Conservation (phyloP, 2,329 filamentous ascomycete species). For the Aspergillus japonicus region DNA sequence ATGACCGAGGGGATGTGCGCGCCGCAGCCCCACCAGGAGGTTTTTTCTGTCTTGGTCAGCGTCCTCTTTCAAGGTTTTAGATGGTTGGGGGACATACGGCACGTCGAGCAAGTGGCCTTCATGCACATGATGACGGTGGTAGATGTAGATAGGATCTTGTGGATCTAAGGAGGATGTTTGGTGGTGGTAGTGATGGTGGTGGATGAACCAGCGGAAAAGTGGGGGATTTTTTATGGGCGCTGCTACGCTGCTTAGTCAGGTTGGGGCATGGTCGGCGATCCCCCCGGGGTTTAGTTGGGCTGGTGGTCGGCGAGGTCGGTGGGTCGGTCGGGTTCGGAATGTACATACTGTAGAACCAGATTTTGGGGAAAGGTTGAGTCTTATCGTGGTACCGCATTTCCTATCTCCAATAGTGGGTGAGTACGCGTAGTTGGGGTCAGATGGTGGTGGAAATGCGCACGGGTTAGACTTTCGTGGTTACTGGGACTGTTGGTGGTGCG, state of each 20-base stretch:
- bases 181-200: neutral
- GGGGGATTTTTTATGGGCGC: neutral
- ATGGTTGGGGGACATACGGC: slow-evolving; percentile 54
- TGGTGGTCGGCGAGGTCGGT: neutral
- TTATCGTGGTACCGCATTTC: no score
- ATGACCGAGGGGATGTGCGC: slow-evolving; percentile 62
- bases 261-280: neutral
- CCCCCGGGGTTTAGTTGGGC: neutral
- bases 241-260: neutral
- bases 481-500: no score
- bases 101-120: slow-evolving; percentile 61
- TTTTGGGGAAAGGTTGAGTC: no score
- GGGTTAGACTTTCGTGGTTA: no score
- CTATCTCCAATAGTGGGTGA: no score
- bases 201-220: no score
- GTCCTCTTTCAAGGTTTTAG: neutral
- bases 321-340: no score
- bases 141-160: no score
- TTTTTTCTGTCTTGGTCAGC: slow-evolving; percentile 50
- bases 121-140: slow-evolving; percentile 57
- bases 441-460: no score
- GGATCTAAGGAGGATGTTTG: neutral
- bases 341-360: no score
- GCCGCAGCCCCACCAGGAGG: slow-evolving; percentile 66
- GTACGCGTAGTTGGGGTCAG: no score